phyloP scores from a whole-genome alignment of 1,284 basidiomycete species.

The Fomitopsis betulina region DNA sequence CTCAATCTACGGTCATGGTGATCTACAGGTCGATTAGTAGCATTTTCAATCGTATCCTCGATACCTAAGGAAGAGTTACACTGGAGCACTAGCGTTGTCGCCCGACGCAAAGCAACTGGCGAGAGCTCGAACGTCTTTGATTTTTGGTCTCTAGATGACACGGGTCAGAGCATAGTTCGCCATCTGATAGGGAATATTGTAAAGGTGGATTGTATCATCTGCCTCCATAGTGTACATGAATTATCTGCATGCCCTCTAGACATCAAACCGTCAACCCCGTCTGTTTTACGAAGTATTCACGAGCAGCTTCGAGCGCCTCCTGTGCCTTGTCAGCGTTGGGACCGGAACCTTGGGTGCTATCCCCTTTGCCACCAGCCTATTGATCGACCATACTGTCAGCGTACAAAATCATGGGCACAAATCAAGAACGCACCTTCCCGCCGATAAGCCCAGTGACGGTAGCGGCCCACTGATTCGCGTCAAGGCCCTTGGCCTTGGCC shows the following conservation, averaged over 20 bases:
- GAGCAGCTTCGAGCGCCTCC: slow-evolving; percentile 67
- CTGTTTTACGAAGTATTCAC: slow-evolving; percentile 31
- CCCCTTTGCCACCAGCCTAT: slow-evolving; percentile 90
- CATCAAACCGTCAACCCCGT: slow-evolving; percentile 11
- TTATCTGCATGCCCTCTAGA: neutral
- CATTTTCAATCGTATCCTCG: too few species aligned
- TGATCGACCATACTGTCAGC: slow-evolving; percentile 19
- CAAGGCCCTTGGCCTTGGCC: slow-evolving; percentile 60
- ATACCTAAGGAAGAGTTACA: too few species aligned
- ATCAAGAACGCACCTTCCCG: slow-evolving; percentile 64
- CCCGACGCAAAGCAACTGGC: too few species aligned
- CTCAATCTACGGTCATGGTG: too few species aligned
- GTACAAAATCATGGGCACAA: neutral
- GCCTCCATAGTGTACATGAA: neutral
- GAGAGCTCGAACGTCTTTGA: too few species aligned
- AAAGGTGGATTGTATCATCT: neutral
- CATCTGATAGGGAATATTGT: too few species aligned
- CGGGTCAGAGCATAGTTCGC: too few species aligned
- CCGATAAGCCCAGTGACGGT: slow-evolving; percentile 75
- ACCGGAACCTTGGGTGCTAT: slow-evolving; percentile 85
- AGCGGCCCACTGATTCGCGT: slow-evolving; percentile 83
- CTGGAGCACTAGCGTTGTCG: too few species aligned
- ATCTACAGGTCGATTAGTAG: too few species aligned
- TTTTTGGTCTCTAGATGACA: too few species aligned
- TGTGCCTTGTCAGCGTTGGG: slow-evolving; percentile 57